These are phyloP conservation scores for Fraxinus velutina DNA, from an alignment of 305 asterid genomes.

Conservation along the genomic window DNA sequence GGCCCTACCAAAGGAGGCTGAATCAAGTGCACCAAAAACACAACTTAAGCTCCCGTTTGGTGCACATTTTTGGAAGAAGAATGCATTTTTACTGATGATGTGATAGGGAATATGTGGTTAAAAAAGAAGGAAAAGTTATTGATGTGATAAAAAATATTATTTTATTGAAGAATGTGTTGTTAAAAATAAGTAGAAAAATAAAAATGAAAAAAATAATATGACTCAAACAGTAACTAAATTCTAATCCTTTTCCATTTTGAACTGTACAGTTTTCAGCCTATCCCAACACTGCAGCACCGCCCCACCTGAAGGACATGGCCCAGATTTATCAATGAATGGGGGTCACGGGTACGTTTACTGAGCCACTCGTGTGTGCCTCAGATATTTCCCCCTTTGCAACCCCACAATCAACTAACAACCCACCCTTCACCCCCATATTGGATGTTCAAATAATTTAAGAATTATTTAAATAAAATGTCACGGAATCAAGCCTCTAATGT, in stretches of 20 bases:
- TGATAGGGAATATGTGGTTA: too few relatives aligned
- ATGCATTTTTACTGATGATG: too few relatives aligned
- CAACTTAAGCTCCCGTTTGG: constrained; percentile 2
- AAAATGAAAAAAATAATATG: too few relatives aligned
- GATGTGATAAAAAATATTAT: too few relatives aligned
- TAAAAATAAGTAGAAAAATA: too few relatives aligned
- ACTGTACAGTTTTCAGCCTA: constrained; percentile 45
- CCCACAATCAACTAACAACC: constrained; percentile 30
- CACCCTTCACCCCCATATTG: not conserved
- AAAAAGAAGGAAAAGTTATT: too few relatives aligned
- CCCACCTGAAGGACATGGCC: constrained; percentile 58
- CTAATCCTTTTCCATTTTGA: constrained; percentile 45
- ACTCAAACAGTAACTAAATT: not conserved
- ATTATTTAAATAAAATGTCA: not conserved
- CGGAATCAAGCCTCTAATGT: not conserved
- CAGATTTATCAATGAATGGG: constrained; percentile 56
- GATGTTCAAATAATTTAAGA: not conserved
- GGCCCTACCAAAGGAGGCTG: constrained; percentile 24
- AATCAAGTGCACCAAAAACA: constrained; percentile 23
- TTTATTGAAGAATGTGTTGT: too few relatives aligned
- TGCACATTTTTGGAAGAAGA: too few relatives aligned
- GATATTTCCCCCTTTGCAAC: constrained; percentile 36
- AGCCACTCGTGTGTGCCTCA: constrained; percentile 65
- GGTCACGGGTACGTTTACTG: constrained; percentile 89
- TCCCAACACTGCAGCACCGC: constrained; percentile 30